Percentiles rank a stretch among this genome's conserved stretches.
phyloP scores from a whole-genome alignment of 148 eudicot genomes.

The Oxyria digyna region DNA sequence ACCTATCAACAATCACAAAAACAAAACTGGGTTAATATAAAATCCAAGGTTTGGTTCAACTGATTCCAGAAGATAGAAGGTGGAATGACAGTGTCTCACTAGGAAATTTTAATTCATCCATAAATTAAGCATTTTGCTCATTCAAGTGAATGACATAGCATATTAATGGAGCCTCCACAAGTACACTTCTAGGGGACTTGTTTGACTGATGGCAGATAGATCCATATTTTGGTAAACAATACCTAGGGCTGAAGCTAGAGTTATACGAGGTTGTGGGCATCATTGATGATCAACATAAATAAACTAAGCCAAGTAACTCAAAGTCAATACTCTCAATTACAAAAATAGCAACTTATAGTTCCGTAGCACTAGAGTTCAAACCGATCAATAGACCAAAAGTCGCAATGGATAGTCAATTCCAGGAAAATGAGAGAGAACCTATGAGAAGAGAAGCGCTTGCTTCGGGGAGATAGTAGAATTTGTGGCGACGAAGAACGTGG shows the following conservation, averaged over 20 bases:
- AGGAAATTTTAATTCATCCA: background rate
- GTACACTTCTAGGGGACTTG: background rate
- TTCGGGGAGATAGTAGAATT: slow-evolving; percentile 92
- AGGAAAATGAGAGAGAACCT: slow-evolving; percentile 24
- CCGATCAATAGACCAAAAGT: background rate
- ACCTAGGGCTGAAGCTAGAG: background rate
- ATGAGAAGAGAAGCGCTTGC: slow-evolving; percentile 96
- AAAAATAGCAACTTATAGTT: background rate
- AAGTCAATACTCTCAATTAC: background rate
- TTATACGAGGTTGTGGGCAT: background rate
- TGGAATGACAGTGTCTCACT: background rate
- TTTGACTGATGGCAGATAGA: background rate
- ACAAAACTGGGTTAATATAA: background rate
- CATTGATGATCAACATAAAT: background rate
- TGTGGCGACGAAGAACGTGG: slow-evolving; percentile 87
- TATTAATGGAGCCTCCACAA: background rate
- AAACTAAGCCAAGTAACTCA: background rate
- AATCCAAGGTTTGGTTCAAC: background rate
- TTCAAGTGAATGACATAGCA: background rate
- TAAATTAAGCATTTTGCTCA: background rate
- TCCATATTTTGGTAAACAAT: background rate
- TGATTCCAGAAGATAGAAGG: background rate
- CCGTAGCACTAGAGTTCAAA: background rate
- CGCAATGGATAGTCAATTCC: background rate
- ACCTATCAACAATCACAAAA: slow-evolving; percentile 34